Conservation (phyloP, 768 basidiomycete genomes). For the Termitomyces sp. region DNA sequence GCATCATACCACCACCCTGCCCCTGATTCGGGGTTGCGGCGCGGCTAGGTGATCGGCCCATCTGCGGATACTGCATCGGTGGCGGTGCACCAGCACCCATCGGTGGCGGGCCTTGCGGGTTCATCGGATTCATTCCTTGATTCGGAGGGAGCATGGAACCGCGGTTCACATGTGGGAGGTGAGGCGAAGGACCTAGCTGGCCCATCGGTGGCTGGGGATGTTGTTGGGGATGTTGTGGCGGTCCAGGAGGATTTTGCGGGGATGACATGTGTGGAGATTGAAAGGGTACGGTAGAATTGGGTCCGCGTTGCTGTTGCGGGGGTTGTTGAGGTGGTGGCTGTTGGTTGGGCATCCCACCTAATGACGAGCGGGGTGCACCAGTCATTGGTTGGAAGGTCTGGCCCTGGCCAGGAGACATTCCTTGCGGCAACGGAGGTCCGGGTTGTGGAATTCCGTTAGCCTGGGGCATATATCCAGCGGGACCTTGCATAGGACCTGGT, state of each 20-base stretch:
- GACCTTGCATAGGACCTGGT: conserved; percentile 17
- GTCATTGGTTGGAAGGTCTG: conserved; percentile 22
- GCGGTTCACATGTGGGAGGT: conserved; percentile 37
- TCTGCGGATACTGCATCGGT: conserved; percentile 34
- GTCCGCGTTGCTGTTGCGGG: conserved; percentile 32
- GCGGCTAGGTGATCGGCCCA: conserved; percentile 56
- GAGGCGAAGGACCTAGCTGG: conserved; percentile 48
- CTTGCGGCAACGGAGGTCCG: conserved; percentile 11
- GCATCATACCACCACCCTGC: conserved; percentile 33
- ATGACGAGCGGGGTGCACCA: conserved; percentile 12
- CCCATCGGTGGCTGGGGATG: conserved; percentile 37
- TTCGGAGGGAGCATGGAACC: conserved; percentile 47
- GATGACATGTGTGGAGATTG: conserved; percentile 65
- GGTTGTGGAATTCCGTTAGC: conserved; percentile 23
- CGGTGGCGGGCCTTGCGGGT: conserved; percentile 21
- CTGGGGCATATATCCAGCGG: conserved; percentile 15
- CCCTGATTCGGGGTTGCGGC: conserved; percentile 30
- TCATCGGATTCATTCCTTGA: conserved; percentile 33
- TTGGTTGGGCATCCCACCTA: conserved; percentile 18
- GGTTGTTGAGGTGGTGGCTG: conserved; percentile 14
- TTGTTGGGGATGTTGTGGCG: conserved; percentile 19
- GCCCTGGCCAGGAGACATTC: conserved; percentile 22
- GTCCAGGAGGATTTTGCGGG: conserved; percentile 40
- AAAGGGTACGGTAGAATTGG: conserved; percentile 52
- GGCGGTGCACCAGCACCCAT: conserved; percentile 27